Evolutionary conservation across 2,329 filamentous ascomycete genomes (phyloP).

Genomic region (Pyricularia grisea): DNA sequence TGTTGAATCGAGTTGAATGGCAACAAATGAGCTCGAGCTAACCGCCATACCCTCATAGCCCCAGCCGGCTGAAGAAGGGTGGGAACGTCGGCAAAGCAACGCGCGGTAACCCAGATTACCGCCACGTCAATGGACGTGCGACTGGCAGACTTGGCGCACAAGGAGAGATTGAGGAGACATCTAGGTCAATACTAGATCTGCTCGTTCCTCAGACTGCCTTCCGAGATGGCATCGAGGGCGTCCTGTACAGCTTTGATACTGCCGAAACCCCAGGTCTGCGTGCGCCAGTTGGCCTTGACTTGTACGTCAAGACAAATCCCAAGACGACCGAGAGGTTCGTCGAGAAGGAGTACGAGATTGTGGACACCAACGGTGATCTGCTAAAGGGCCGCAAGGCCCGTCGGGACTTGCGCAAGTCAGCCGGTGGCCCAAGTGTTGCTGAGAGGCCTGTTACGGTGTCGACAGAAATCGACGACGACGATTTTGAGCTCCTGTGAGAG

Average conservation of each 20-base stretch:
- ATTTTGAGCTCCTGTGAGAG: constrained; percentile 13
- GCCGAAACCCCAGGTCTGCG: constrained; percentile 20
- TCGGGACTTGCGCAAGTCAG: constrained; percentile 24
- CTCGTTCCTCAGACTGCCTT: constrained; percentile 11
- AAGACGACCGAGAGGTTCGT: constrained; percentile 33
- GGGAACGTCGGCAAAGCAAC: constrained; percentile 27
- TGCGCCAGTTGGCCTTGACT: constrained; percentile 26
- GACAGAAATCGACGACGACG: constrained; percentile 11
- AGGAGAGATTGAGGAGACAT: constrained; percentile 23
- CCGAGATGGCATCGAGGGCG: neutral
- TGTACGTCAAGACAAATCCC: constrained; percentile 23
- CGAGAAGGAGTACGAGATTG: constrained; percentile 37
- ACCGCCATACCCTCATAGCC: neutral
- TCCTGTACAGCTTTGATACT: constrained; percentile 33
- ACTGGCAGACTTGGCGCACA: constrained; percentile 20
- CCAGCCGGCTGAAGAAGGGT: constrained; percentile 8
- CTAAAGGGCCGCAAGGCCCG: constrained; percentile 34
- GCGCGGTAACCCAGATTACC: constrained; percentile 13
- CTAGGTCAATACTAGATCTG: constrained; percentile 24
- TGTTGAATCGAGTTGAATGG: constrained; percentile 4
- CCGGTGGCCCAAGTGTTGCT: constrained; percentile 2
- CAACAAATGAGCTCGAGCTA: neutral
- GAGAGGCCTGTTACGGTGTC: neutral
- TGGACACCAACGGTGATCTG: constrained; percentile 33
- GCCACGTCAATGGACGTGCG: neutral